A percentile compares a stretch with the other conserved stretches of the same genome.
Evolutionary conservation across 192 early-diverging fungal species (phyloP).

Genomic region (Coemansia sp.): DNA sequence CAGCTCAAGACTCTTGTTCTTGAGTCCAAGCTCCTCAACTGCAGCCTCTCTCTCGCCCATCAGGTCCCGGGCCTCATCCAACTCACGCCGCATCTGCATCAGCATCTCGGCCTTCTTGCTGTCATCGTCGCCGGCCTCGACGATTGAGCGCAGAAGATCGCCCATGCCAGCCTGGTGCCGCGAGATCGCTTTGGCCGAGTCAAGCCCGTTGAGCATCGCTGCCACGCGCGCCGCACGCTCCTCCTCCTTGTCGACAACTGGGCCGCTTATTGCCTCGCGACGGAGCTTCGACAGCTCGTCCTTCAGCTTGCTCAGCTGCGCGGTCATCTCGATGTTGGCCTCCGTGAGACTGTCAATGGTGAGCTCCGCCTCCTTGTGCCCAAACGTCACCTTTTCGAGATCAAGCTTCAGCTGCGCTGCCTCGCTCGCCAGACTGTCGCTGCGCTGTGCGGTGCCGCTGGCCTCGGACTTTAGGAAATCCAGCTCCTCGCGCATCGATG

Average conservation of each 20-base stretch:
- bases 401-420: slow-evolving; percentile 80
- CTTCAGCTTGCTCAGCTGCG: slow-evolving; percentile 77
- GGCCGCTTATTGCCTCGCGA: slow-evolving; percentile 20
- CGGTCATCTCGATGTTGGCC: slow-evolving; percentile 73
- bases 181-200: slow-evolving; percentile 51
- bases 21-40: slow-evolving; percentile 26
- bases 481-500: slow-evolving; percentile 75
- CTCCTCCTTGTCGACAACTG: slow-evolving; percentile 56
- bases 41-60: slow-evolving; percentile 18
- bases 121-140: slow-evolving; percentile 53
- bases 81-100: slow-evolving; percentile 46
- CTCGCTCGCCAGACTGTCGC: slow-evolving; percentile 70
- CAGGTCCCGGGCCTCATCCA: slow-evolving; percentile 36
- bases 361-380: slow-evolving; percentile 85
- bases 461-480: slow-evolving; percentile 67
- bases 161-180: slow-evolving; percentile 55
- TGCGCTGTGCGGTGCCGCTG: slow-evolving; percentile 58
- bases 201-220: slow-evolving; percentile 48
- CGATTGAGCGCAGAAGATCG: slow-evolving; percentile 51
- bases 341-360: slow-evolving; percentile 89
- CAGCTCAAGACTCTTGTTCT: slow-evolving; percentile 16
- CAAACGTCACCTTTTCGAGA: slow-evolving; percentile 86
- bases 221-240: slow-evolving; percentile 56
- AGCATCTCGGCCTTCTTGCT: slow-evolving; percentile 47
- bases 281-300: slow-evolving; percentile 61